Evolutionary conservation across 345 rosid genomes (phyloP).

Genomic region (Citrus maxima): DNA sequence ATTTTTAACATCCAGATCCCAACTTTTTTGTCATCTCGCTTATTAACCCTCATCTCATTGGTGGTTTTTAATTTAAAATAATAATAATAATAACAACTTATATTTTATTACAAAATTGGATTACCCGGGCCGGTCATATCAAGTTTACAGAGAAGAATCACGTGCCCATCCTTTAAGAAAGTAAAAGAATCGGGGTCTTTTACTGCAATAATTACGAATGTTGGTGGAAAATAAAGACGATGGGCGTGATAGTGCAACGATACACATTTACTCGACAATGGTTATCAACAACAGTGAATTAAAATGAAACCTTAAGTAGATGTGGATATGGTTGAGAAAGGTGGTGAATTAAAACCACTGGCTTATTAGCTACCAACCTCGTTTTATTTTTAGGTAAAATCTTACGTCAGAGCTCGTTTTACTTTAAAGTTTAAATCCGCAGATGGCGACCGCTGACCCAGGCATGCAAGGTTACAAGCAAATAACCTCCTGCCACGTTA

Average conservation of each 20-base stretch:
- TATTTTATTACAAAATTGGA: too few species aligned
- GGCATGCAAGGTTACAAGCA: not conserved
- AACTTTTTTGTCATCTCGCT: too few species aligned
- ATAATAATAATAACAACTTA: too few species aligned
- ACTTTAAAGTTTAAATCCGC: not conserved
- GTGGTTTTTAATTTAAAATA: too few species aligned
- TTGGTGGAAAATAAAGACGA: constrained; percentile 10
- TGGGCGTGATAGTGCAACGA: not conserved
- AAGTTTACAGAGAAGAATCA: not conserved
- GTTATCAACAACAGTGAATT: not conserved
- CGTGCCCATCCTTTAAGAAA: not conserved
- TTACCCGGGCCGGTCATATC: not conserved
- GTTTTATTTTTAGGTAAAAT: not conserved
- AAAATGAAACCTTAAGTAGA: not conserved
- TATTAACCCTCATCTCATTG: too few species aligned
- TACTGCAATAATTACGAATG: not conserved
- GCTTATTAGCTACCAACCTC: not conserved
- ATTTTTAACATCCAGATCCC: too few species aligned
- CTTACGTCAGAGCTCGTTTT: not conserved
- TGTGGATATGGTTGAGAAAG: not conserved
- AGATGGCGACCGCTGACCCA: not conserved
- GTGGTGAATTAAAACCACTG: not conserved
- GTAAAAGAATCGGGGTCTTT: not conserved
- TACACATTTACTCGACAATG: not conserved
- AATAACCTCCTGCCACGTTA: not conserved